Evolutionary conservation across 2,329 filamentous ascomycete genomes (phyloP), one percentile per base, ranked within the genome.

Genomic region (Neophaeococcomyces mojaviensis): DNA sequence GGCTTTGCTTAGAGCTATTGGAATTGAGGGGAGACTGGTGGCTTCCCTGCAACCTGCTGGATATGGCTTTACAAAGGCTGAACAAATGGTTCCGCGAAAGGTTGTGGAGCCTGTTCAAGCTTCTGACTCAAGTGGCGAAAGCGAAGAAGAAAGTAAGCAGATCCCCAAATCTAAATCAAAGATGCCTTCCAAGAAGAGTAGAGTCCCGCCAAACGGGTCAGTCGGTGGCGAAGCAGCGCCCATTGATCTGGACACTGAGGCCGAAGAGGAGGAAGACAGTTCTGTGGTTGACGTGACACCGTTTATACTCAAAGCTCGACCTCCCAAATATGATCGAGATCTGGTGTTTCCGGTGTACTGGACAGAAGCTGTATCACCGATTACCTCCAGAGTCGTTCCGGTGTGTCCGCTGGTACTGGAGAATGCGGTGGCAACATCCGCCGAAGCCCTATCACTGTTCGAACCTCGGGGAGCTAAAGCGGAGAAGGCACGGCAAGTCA

Each of bases 301-400:
- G 4, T 65, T 63, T 41, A 74, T 67, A 54, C 65, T 63, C 32
- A 58, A 55, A 5, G 61, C 59, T 39, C 73, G 71, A 48, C 47
- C 52, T 30, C 37, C 52, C 22, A 71, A 74, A 44, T 86, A 82
- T 56, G 88, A 94, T 56, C 72, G 75, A 16, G 88, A 94, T 55
- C 72, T 96, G 22, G 78, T 82, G 2, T 92, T 83, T 54, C 89
- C 92, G 1, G 84, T 86, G 41, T 97, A 97, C 63, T 98, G 92
- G 92, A 84, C 85, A 0, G 92, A 98, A 63, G 84, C 86, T 2
- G 71, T 92, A 2, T 96, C 89, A 0, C 84, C 88, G 2, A 73
- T 87, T 3, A 90, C 86, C 0, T 79, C 86, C 44, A 86, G 79
- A 39, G 88, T 85, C 47, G 74, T 92, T 7, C 76, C 88, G 0